Evolutionary conservation across 2,329 filamentous ascomycete genomes (phyloP), one percentile per base, ranked within the genome.

Genomic region (Colletotrichum lini): DNA sequence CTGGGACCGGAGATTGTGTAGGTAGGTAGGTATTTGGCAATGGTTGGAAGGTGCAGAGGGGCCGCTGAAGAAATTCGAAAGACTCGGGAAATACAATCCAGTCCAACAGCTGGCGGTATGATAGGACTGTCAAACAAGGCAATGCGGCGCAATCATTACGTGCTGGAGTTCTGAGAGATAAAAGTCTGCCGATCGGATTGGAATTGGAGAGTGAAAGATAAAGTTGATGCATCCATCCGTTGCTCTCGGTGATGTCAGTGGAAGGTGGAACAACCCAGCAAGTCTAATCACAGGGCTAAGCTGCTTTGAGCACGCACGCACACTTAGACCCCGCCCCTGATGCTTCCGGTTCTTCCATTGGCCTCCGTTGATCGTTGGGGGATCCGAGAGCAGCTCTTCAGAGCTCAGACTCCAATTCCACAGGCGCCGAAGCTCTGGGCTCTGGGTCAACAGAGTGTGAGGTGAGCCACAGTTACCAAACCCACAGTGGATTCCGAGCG

Each of bases 231-330:
- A 72, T 63, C 67, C 63, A 57, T 70, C 30, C 10, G 10, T 47
- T 62, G 30, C 68, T 71, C 66, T 72, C 50, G 65, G 69, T 72
- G 69, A 72, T 72, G 69, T 72, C 69, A 72, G 69, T 54, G 65
- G 58, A 44, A 54, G 60, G 45, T 69, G 59, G 65, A 72, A 63
- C 65, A 69, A 50, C 57, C 45, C 65, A 60, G 65, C 53, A 58
- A 66, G 44, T 49, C 16, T 23, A 26, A 49, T 35, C 26, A 64
- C 26, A 56, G 53, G 45, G 53, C 69, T 72, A 72, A 62, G 52
- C 57, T 67, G 68, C 44, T 64, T 71, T 63, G 67, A 59, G 47
- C 59, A 65, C 52, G 53, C 61, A 65, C 61, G 54, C 56, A 50
- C 56, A 57, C 57, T 47, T 26, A 64, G 69, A 54, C 65, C 57